Conservation (phyloP, 2,329 filamentous ascomycete species). For the Curvularia lunata region DNA sequence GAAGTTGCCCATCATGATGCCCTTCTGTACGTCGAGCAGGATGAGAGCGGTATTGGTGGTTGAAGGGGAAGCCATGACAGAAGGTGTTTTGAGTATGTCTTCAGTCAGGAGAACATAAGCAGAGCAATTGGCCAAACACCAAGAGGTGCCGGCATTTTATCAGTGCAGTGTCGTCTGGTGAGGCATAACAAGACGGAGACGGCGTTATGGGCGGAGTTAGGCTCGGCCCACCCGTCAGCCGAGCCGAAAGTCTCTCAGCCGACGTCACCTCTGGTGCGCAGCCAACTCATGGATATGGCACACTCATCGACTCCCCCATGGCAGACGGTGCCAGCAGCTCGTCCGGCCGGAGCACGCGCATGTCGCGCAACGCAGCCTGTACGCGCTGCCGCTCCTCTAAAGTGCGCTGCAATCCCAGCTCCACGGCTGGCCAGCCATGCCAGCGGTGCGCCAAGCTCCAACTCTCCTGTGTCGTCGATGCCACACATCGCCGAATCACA, state of each 20-base stretch:
- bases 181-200: neutral
- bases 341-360: neutral
- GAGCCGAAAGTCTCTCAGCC: neutral
- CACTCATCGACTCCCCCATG: neutral
- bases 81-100: neutral
- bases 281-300: too few species aligned
- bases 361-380: neutral
- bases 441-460: neutral
- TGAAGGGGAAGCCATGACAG: neutral
- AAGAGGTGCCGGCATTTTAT: neutral
- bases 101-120: neutral
- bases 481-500: neutral
- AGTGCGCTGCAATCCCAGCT: constrained; percentile 3
- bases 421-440: neutral
- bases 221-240: neutral
- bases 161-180: neutral
- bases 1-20: constrained; percentile 2
- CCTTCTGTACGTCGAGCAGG: neutral
- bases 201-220: too few species aligned
- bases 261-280: neutral
- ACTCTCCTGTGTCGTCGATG: neutral
- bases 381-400: neutral
- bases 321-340: neutral
- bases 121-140: neutral
- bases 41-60: neutral